Evolutionary conservation across 306 rosid species (phyloP).

Genomic region (Chamaecrista fasciculata): DNA sequence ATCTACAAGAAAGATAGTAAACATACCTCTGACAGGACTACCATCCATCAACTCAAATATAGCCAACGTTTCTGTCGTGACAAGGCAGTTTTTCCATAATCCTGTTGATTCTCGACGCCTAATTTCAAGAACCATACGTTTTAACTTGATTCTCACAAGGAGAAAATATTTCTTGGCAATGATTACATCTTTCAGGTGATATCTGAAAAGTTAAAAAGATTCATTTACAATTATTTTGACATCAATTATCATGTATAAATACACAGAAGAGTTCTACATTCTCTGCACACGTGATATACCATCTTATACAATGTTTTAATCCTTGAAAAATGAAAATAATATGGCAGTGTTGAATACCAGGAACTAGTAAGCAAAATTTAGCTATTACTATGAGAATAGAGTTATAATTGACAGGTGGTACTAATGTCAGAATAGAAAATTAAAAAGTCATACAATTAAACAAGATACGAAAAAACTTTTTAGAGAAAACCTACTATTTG

Average conservation of each 20-base stretch:
- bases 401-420: background rate
- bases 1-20: background rate
- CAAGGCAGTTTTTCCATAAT: conserved; percentile 91
- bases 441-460: background rate
- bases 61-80: conserved; percentile 97
- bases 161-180: conserved; percentile 94
- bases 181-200: conserved; percentile 92
- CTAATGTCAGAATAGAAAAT: background rate
- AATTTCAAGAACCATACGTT: conserved; percentile 97
- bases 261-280: background rate
- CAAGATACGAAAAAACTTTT: too few relatives aligned
- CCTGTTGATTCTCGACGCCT: conserved; percentile 98
- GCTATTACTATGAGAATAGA: background rate
- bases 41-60: conserved; percentile 99
- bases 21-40: conserved; percentile 96
- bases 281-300: too few relatives aligned
- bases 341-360: too few relatives aligned
- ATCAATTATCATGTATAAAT: background rate
- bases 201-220: conserved; percentile 49
- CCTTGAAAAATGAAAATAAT: too few relatives aligned
- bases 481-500: too few relatives aligned
- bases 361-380: too few relatives aligned
- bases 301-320: too few relatives aligned
- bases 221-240: background rate
- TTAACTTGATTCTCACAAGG: conserved; percentile 97